These are phyloP conservation scores for Circinella umbellata DNA, from an alignment of 371 early-diverging fungal genomes.

Conservation along the genomic window DNA sequence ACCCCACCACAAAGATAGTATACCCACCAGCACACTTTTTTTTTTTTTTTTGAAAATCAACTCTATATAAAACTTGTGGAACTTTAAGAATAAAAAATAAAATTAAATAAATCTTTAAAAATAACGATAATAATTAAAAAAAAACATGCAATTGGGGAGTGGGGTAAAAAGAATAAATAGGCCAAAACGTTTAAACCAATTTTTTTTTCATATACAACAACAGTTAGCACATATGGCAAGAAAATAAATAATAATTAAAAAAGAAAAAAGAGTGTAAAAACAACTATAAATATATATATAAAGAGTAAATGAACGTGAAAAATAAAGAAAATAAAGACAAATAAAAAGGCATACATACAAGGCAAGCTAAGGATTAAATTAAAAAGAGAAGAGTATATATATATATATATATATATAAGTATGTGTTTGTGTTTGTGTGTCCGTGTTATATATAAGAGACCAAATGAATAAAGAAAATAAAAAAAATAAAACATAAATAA, in stretches of 20 bases:
- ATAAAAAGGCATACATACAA: slow-evolving; percentile 16
- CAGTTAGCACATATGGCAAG: slow-evolving; percentile 3
- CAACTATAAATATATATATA: too few relatives aligned
- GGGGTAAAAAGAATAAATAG: not conserved
- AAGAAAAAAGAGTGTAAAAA: not conserved
- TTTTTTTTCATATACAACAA: slow-evolving; percentile 10
- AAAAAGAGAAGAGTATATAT: not conserved
- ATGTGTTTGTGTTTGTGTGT: not conserved
- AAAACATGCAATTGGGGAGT: not conserved
- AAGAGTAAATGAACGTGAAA: not conserved
- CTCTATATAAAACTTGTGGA: not conserved
- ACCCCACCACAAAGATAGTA: not conserved
- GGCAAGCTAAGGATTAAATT: not conserved
- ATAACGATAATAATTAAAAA: not conserved
- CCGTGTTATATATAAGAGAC: too few relatives aligned
- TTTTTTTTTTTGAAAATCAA: slow-evolving; percentile 3
- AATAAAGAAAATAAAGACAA: slow-evolving; percentile 10
- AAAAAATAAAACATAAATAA: slow-evolving; percentile 14
- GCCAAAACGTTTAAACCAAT: not conserved
- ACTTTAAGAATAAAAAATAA: not conserved
- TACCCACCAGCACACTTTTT: too few relatives aligned
- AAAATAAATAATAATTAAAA: not conserved
- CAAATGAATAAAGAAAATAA: not conserved
- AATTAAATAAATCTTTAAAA: too few relatives aligned
- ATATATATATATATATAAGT: not conserved